These are phyloP conservation scores for Stylosanthes scabra DNA, from an alignment of 331 rosid species.

Conservation along the genomic window DNA sequence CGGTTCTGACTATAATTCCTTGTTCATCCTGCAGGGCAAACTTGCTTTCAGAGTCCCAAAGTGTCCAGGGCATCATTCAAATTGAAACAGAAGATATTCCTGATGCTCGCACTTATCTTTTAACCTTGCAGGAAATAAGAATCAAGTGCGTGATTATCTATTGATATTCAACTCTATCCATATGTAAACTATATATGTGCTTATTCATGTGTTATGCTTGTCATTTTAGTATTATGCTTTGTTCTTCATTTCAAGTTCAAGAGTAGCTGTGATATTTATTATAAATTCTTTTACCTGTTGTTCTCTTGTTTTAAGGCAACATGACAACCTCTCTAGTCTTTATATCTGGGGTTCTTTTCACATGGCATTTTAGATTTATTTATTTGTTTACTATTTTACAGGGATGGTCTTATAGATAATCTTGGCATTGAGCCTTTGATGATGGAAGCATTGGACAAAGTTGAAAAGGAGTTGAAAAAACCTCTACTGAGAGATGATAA, in stretches of 20 bases:
- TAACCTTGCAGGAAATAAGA: constrained; percentile 89
- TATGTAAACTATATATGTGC: constrained; percentile 27
- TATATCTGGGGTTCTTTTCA: constrained; percentile 13
- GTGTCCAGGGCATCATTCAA: constrained; percentile 61
- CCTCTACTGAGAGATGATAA: constrained; percentile 90
- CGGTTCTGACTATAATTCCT: constrained; percentile 20
- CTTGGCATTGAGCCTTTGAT: constrained; percentile 90
- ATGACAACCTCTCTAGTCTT: constrained; percentile 13
- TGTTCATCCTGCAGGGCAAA: constrained; percentile 65
- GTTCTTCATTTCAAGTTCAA: not conserved
- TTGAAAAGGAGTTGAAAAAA: constrained; percentile 82
- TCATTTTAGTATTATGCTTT: not conserved
- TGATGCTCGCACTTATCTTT: constrained; percentile 86
- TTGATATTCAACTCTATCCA: constrained; percentile 33
- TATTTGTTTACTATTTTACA: constrained; percentile 42
- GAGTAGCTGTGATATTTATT: constrained; percentile 5
- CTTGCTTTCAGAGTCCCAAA: constrained; percentile 72
- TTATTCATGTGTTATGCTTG: constrained; percentile 8
- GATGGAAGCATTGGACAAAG: constrained; percentile 88
- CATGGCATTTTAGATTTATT: constrained; percentile 3
- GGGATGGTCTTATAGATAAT: constrained; percentile 81
- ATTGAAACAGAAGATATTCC: constrained; percentile 68
- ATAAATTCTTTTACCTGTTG: not conserved
- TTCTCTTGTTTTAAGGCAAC: constrained; percentile 18
- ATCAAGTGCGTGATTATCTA: constrained; percentile 56